These are phyloP conservation scores for Chrysanthemum seticuspe DNA, from an alignment of 129 eudicot genomes.

Conservation along the genomic window DNA sequence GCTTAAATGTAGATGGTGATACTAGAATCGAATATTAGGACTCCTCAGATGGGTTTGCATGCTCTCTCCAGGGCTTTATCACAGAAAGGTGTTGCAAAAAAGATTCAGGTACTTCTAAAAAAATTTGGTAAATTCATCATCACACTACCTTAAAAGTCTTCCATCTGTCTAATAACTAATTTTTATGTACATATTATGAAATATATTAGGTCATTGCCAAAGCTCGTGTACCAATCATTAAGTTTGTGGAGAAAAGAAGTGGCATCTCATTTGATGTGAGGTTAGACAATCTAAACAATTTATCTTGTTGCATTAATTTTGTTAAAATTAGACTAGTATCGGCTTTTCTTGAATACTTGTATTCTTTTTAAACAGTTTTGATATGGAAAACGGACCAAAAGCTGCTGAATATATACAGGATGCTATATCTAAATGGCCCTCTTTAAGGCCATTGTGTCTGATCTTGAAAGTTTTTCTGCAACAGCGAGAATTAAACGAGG, in stretches of 20 bases:
- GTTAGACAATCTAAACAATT: constrained; percentile 31
- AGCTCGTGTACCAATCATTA: constrained; percentile 92
- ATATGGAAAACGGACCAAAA: constrained; percentile 90
- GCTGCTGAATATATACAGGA: constrained; percentile 88
- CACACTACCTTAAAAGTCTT: background rate
- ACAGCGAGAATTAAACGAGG: constrained; percentile 92
- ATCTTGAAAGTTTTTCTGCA: constrained; percentile 88
- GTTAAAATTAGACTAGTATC: background rate
- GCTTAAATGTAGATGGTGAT: constrained; percentile 69
- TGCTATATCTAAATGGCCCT: constrained; percentile 78
- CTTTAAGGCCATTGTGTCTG: constrained; percentile 81
- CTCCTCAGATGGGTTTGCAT: constrained; percentile 73
- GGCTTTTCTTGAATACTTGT: constrained; percentile 16
- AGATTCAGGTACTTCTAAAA: constrained; percentile 69
- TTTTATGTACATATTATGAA: constrained; percentile 17
- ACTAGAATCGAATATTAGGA: constrained; percentile 64
- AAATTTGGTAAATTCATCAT: background rate
- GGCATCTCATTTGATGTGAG: constrained; percentile 82
- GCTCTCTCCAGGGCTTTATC: constrained; percentile 91
- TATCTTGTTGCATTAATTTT: background rate
- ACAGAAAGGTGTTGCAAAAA: constrained; percentile 76
- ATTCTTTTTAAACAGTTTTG: constrained; percentile 60
- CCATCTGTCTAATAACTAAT: background rate
- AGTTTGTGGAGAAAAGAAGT: constrained; percentile 83
- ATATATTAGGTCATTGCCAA: constrained; percentile 72